Evolutionary conservation across 352 stramenopile species (phyloP), one percentile per base, ranked within the genome.

Genomic region (Phytophthora capsici): DNA sequence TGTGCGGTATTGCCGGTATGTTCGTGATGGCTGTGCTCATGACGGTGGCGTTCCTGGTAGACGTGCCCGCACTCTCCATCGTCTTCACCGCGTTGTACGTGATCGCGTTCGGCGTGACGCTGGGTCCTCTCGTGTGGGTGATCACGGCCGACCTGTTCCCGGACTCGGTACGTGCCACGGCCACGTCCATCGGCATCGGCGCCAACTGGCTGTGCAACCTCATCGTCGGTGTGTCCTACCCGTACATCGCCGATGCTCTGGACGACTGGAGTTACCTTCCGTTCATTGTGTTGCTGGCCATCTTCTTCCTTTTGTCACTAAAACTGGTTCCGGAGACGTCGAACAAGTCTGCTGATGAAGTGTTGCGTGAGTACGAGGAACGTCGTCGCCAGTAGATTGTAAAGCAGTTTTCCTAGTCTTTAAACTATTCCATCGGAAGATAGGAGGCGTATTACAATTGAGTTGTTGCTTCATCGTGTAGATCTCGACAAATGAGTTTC

Each of bases 121-220:
- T 64, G 36, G 57, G 57, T 36, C 57, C 57, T 9, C 46, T 64
- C 16, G 56, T 63, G 36, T 63, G 56, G 56, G 56, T 63, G 23
- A 63, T 63, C 45, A 63, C 56, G 44, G 56, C 56, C 45, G 56
- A 63, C 12, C 45, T 63, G 56, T 63, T 63, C 56, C 56, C 56
- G 44, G 56, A 63, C 46, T 64, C 46, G 47, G 57, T 64, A 25
- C 57, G 57, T 9, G 57, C 71, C 1, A 70, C 76, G 16, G 66
- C 57, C 49, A 61, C 45, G 32, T 77, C 73, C 17, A 49, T 88
- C 57, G 57, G 70, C 45, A 78, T 82, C 23, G 71, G 80, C 34
- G 57, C 57, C 57, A 88, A 84, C 63, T 88, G 71, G 71, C 20
- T 72, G 5, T 81, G 56, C 51, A 88, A 84, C 54, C 64, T 89